phyloP scores from a whole-genome alignment of 73 alveolate species.

The Diophrys appendiculata region DNA sequence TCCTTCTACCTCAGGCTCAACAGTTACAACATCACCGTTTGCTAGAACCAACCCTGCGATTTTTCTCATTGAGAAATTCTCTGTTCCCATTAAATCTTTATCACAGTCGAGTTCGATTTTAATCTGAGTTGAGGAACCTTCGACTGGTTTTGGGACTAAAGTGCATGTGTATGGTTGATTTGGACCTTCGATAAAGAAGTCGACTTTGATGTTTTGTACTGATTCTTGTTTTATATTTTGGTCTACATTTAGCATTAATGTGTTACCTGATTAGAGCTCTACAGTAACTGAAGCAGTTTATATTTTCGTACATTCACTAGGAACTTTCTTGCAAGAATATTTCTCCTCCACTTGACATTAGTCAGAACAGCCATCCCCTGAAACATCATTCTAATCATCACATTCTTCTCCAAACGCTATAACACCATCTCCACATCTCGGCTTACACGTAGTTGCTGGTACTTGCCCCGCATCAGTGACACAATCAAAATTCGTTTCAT shows the following conservation, averaged over 20 bases:
- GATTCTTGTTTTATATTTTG: neutral
- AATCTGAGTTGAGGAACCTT: too few species aligned
- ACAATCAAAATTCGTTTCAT: neutral
- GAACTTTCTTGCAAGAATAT: too few species aligned
- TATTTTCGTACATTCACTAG: neutral
- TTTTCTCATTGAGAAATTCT: too few species aligned
- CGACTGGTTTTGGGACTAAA: too few species aligned
- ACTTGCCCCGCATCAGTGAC: neutral
- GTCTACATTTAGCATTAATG: neutral
- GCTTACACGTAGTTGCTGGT: neutral
- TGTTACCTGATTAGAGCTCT: neutral
- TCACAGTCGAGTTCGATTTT: too few species aligned
- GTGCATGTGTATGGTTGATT: too few species aligned
- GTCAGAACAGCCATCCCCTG: neutral
- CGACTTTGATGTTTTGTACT: neutral
- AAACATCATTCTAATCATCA: neutral
- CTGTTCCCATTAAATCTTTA: too few species aligned
- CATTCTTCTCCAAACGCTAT: neutral
- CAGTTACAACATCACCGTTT: neutral
- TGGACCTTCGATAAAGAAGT: neutral
- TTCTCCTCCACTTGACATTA: neutral
- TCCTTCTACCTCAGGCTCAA: neutral
- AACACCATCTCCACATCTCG: neutral
- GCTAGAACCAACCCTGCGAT: too few species aligned
- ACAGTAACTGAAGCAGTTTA: neutral